Evolutionary conservation across 2,329 filamentous ascomycete species (phyloP).

Genomic region (Biscogniauxia sp.): DNA sequence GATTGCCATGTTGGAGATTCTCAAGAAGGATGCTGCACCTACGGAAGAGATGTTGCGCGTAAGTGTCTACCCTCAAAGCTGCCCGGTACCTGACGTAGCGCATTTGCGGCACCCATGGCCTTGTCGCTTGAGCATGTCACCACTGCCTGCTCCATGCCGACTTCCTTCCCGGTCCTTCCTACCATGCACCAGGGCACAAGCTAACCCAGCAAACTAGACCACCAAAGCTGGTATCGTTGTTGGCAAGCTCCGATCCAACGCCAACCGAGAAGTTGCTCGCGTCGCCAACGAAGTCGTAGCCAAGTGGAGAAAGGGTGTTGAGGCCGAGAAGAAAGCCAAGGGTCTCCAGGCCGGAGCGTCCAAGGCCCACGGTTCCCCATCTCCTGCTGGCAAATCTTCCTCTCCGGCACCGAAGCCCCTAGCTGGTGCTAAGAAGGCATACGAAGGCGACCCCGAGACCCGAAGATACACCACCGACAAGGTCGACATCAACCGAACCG

Average conservation of each 20-base stretch:
- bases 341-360: constrained; percentile 19
- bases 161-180: too few relatives aligned
- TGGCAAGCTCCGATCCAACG: constrained; percentile 73
- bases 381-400: constrained; percentile 44
- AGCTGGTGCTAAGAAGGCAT: constrained; percentile 48
- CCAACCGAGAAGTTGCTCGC: constrained; percentile 76
- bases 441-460: constrained; percentile 69
- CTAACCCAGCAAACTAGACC: constrained; percentile 42
- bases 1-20: constrained; percentile 69
- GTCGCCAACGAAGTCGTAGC: constrained; percentile 79
- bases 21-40: constrained; percentile 77
- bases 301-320: constrained; percentile 82
- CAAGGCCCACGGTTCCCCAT: constrained; percentile 50
- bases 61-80: constrained; percentile 34
- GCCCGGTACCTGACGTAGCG: too few relatives aligned
- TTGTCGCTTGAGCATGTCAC: not conserved
- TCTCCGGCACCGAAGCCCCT: constrained; percentile 46
- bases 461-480: constrained; percentile 80
- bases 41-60: constrained; percentile 88
- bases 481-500: constrained; percentile 74
- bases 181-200: not conserved
- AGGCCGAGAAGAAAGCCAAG: constrained; percentile 56
- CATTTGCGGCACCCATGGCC: not conserved
- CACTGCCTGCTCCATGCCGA: too few relatives aligned
- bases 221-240: constrained; percentile 91